A percentile compares a stretch with the other conserved stretches of the same genome.
Conservation (phyloP, 495 filamentous ascomycete species). For the Hamigera avellanea region DNA sequence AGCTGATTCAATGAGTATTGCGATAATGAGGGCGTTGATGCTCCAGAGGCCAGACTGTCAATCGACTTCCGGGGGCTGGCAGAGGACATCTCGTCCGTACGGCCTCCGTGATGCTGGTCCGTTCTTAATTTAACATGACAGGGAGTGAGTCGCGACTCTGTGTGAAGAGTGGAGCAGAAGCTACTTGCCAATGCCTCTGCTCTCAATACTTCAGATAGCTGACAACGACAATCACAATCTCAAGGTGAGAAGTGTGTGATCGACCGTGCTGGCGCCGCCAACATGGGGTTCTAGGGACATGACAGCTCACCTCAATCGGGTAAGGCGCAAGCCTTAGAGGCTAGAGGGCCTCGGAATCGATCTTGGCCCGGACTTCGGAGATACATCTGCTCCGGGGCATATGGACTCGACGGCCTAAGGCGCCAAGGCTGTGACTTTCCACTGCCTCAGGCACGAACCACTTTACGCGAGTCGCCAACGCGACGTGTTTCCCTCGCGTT, state of each 20-base stretch:
- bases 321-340: conserved; percentile 18
- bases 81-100: conserved; percentile 49
- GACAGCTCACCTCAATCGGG: conserved; percentile 24
- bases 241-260: not conserved
- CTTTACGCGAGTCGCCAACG: conserved; percentile 31
- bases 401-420: too few species aligned
- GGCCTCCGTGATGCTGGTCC: conserved; percentile 23
- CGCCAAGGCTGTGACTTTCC: not conserved
- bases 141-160: conserved; percentile 13
- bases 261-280: not conserved
- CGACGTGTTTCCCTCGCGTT: conserved; percentile 24
- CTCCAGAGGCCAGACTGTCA: conserved; percentile 47
- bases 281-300: conserved; percentile 5
- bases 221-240: not conserved
- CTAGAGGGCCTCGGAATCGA: too few species aligned
- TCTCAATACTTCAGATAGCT: not conserved
- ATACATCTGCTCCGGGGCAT: too few species aligned
- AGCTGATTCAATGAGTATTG: conserved; percentile 48
- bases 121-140: conserved; percentile 35
- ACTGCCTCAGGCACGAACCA: conserved; percentile 22
- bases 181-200: not conserved
- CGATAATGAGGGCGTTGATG: conserved; percentile 38
- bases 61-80: conserved; percentile 55
- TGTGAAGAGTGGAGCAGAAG: not conserved
- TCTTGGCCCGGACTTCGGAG: too few species aligned